Percentiles rank a stretch among this genome's conserved stretches.
Conservation (phyloP, 169 alveolate species). For the Perkinsus chesapeaki region DNA sequence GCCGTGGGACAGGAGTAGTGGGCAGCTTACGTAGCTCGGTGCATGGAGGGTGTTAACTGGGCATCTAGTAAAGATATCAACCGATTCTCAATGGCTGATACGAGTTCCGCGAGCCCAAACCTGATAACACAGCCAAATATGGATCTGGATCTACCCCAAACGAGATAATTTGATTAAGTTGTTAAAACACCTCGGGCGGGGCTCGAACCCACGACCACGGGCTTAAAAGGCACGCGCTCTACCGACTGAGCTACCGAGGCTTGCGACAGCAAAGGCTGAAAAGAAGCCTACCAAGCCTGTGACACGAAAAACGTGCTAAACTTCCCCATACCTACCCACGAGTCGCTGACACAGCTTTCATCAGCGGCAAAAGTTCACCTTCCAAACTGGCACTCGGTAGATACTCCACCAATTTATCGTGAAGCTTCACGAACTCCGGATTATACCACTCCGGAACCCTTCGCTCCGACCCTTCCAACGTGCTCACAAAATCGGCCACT, state of each 20-base stretch:
- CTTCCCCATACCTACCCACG: not conserved
- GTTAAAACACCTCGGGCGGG: conserved; percentile 57
- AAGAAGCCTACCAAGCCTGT: not conserved
- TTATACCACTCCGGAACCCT: not conserved
- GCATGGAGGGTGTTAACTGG: not conserved
- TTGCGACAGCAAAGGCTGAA: not conserved
- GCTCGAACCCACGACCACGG: conserved; percentile 99
- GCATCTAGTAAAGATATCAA: not conserved
- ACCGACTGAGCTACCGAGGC: conserved; percentile 92
- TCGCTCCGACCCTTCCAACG: not conserved
- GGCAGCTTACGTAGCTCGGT: not conserved
- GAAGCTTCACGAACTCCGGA: not conserved
- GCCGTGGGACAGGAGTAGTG: not conserved
- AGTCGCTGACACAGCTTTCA: not conserved
- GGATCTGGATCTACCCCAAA: too few species aligned
- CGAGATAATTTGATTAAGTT: too few species aligned
- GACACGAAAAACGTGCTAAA: not conserved
- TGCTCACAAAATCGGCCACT: not conserved
- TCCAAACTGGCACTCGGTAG: not conserved
- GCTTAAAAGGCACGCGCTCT: conserved; percentile 99
- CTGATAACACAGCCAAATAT: not conserved
- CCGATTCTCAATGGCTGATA: not conserved
- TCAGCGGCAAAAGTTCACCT: not conserved
- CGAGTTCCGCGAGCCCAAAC: not conserved
- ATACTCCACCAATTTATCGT: not conserved